Conservation (phyloP, 164 flowering plant species). For the Dillenia turbinata region DNA sequence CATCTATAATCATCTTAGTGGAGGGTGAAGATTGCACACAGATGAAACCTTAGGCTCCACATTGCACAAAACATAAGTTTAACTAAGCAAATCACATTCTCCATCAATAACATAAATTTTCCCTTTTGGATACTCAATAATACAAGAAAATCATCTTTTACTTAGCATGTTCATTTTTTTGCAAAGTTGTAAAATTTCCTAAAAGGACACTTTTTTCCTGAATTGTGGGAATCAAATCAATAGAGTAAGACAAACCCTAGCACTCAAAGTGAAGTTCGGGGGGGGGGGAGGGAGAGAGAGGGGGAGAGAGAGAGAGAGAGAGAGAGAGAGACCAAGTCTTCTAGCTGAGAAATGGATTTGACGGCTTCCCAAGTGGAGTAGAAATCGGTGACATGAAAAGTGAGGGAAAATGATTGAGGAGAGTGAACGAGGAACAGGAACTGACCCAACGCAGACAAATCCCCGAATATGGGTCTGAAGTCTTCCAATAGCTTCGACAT, state of each 20-base stretch:
- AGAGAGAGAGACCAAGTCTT: conserved; percentile 48
- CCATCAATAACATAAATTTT: too few species aligned
- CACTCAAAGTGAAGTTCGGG: too few species aligned
- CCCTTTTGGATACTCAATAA: too few species aligned
- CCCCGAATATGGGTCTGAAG: conserved; percentile 55
- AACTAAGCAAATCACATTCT: too few species aligned
- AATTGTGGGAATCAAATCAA: neutral
- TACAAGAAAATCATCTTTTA: neutral
- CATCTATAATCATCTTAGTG: too few species aligned
- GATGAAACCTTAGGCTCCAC: too few species aligned
- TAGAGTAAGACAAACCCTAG: neutral
- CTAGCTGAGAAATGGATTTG: conserved; percentile 52
- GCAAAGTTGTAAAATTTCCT: neutral
- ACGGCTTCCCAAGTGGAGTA: conserved; percentile 50
- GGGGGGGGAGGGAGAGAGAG: neutral
- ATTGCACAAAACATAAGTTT: too few species aligned
- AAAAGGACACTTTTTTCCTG: neutral
- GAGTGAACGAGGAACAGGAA: conserved; percentile 37
- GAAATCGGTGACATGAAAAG: conserved; percentile 56
- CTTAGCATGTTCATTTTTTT: neutral
- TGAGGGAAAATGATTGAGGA: conserved; percentile 38
- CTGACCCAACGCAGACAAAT: conserved; percentile 3
- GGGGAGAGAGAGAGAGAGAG: neutral
- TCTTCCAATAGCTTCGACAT: conserved; percentile 38
- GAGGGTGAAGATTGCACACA: too few species aligned